These are phyloP conservation scores for Platismatia glauca DNA, from an alignment of 495 filamentous ascomycete genomes.

Conservation along the genomic window DNA sequence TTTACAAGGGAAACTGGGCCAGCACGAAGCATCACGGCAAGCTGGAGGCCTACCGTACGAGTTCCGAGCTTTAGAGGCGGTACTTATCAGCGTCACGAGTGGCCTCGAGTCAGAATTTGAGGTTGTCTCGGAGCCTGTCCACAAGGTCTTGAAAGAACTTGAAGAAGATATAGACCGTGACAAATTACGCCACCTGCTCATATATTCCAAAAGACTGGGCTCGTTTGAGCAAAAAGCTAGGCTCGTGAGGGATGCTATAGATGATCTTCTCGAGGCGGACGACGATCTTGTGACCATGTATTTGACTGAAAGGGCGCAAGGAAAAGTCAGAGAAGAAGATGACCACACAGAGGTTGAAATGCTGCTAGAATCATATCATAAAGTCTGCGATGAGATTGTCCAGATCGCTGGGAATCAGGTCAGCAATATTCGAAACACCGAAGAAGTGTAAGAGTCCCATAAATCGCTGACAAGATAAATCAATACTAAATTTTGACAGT, in stretches of 20 bases:
- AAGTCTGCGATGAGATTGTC: slow-evolving; percentile 95
- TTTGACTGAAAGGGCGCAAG: slow-evolving; percentile 71
- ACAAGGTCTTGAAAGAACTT: slow-evolving; percentile 74
- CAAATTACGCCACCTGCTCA: slow-evolving; percentile 78
- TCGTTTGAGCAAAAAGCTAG: slow-evolving; percentile 97
- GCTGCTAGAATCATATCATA: slow-evolving; percentile 93
- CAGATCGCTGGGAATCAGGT: slow-evolving; percentile 88
- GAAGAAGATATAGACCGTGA: slow-evolving; percentile 97
- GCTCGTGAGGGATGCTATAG: slow-evolving; percentile 87
- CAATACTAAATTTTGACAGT: slow-evolving; percentile 33
- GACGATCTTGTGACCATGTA: slow-evolving; percentile 96
- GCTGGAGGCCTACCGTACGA: slow-evolving; percentile 53
- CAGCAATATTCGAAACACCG: slow-evolving; percentile 92
- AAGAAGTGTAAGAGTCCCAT: slow-evolving; percentile 71
- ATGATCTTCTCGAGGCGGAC: slow-evolving; percentile 94
- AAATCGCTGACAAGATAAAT: neutral
- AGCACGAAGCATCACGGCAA: slow-evolving; percentile 38
- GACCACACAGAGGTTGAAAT: slow-evolving; percentile 97
- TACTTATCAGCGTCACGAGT: slow-evolving; percentile 58
- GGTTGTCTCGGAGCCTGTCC: slow-evolving; percentile 81
- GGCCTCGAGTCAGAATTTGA: slow-evolving; percentile 91
- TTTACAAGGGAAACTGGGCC: slow-evolving; percentile 54
- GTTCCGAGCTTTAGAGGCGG: slow-evolving; percentile 50
- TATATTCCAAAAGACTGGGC: slow-evolving; percentile 89
- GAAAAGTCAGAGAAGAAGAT: slow-evolving; percentile 65